Base-by-base conservation (phyloP, 139 green algal genomes). In the Chloropicon primus region DNA sequence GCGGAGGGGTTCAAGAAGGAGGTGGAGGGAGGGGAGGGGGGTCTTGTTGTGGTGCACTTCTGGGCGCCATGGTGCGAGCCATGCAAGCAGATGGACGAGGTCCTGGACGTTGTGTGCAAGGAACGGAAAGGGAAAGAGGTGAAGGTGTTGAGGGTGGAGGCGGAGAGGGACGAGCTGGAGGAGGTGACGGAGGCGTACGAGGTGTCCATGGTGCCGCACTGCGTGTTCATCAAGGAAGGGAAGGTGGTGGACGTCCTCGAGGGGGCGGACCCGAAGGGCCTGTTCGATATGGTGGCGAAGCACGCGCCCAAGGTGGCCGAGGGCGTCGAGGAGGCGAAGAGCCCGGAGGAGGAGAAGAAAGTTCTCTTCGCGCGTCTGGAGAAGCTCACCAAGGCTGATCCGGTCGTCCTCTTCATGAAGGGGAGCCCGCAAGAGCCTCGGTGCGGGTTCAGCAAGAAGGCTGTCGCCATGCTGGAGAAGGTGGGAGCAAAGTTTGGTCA, bases 321-420 rank as follows among this genome's bases (percentile, higher is more conserved):
- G 26, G 72, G 17, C 5, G 5, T 17, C 41, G 5, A 5, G 25
- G 5, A 5, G 5, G 5, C 5, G 72, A 5, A 75, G 25, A 17
- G 10, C 25, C 25, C 5, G 10, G 26, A 75, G 72, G 5, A 25
- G 5, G 72, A 5, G 10, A 28, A 75, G 26, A 5, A 17, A 10
- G 72, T 22, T 5, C 72, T 75, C 72, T 22, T 22, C 24, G 25
- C 25, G 25, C 5, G 72, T 5, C 21, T 75, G 17, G 5, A 75
- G 26, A 28, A 17, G 25, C 25, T 96, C 27, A 78, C 92, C 1
- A 53, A 77, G 0, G 75, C 71, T 0, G 23, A 80, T 1, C 83
- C 85, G 0, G 84, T 95, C 24, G 79, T 94, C 77, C 83, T 96
- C n/a, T 96, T 96, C 81, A 94, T 97, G 89, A 92, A 95, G 84